A percentile compares a stretch with the other conserved stretches of the same genome.
These are phyloP conservation scores for Scutellaria baicalensis DNA, from an alignment of 257 asterid species.

Conservation along the genomic window DNA sequence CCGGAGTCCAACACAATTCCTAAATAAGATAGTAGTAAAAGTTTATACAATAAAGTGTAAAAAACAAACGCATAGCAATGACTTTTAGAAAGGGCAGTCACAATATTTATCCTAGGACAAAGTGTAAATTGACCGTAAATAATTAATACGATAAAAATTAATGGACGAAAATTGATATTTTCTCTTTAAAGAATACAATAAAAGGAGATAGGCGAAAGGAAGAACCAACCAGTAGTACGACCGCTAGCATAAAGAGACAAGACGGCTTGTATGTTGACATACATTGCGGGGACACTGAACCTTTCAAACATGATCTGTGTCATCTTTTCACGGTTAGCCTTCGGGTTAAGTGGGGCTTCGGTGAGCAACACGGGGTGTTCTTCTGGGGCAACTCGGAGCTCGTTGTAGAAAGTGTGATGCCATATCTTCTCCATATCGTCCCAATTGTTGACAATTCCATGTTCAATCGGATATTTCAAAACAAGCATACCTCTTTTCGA, in stretches of 20 bases:
- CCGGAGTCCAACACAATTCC: constrained; percentile 33
- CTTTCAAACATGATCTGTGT: constrained; percentile 44
- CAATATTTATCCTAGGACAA: no score
- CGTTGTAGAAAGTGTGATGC: constrained; percentile 45
- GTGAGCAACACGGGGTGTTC: constrained; percentile 44
- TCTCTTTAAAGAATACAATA: background rate
- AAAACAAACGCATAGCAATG: no score
- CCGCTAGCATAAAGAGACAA: constrained; percentile 47
- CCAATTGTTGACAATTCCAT: constrained; percentile 47
- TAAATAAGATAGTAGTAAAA: background rate
- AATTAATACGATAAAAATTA: no score
- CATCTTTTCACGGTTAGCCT: constrained; percentile 45
- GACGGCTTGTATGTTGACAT: constrained; percentile 46
- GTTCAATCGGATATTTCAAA: constrained; percentile 40
- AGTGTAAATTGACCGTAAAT: no score
- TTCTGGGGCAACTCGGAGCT: constrained; percentile 40
- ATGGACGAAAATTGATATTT: background rate
- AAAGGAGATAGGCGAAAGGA: background rate
- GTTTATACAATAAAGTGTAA: no score
- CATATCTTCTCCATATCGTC: constrained; percentile 48
- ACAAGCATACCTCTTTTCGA: constrained; percentile 33
- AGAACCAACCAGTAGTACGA: constrained; percentile 36
- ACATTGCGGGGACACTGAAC: constrained; percentile 43
- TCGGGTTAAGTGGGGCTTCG: constrained; percentile 41
- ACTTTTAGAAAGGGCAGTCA: no score